Conservation (phyloP, 352 stramenopile species). For the Phytophthora colocasiae region DNA sequence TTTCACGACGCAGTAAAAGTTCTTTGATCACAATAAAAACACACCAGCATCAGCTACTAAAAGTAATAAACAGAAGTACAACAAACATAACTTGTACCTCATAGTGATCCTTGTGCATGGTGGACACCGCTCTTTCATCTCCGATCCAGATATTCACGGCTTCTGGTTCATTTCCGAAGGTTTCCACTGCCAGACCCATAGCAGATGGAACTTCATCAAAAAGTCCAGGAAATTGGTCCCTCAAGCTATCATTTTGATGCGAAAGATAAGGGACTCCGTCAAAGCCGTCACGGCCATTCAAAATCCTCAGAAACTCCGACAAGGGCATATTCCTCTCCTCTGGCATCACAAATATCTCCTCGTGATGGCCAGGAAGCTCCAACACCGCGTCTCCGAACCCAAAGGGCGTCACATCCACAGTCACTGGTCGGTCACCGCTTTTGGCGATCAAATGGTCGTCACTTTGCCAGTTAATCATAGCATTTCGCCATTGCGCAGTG, state of each 20-base stretch:
- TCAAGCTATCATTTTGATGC: conserved; percentile 86
- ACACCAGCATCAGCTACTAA: neutral
- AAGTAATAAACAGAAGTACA: neutral
- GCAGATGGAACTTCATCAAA: conserved; percentile 71
- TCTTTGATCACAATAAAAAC: conserved; percentile 52
- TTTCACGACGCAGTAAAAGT: conserved; percentile 97
- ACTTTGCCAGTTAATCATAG: conserved; percentile 57
- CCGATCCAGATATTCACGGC: conserved; percentile 99
- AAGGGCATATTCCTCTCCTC: conserved; percentile 83
- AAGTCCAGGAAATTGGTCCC: conserved; percentile 71
- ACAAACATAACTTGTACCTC: conserved; percentile 61
- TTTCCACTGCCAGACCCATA: conserved; percentile 61
- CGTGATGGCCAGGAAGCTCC: conserved; percentile 31
- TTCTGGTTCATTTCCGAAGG: conserved; percentile 84
- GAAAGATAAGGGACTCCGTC: conserved; percentile 87
- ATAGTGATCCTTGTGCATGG: conserved; percentile 98
- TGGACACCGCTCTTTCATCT: conserved; percentile 94
- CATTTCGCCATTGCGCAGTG: conserved; percentile 56
- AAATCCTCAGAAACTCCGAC: conserved; percentile 53
- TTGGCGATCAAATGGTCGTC: conserved; percentile 64
- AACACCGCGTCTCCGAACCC: conserved; percentile 76
- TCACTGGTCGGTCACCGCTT: conserved; percentile 52
- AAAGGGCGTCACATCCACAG: conserved; percentile 84
- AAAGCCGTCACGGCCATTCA: conserved; percentile 59
- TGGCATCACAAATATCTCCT: conserved; percentile 77